Conservation (phyloP, 108 stramenopile species). For the Nannochloropsis salina region DNA sequence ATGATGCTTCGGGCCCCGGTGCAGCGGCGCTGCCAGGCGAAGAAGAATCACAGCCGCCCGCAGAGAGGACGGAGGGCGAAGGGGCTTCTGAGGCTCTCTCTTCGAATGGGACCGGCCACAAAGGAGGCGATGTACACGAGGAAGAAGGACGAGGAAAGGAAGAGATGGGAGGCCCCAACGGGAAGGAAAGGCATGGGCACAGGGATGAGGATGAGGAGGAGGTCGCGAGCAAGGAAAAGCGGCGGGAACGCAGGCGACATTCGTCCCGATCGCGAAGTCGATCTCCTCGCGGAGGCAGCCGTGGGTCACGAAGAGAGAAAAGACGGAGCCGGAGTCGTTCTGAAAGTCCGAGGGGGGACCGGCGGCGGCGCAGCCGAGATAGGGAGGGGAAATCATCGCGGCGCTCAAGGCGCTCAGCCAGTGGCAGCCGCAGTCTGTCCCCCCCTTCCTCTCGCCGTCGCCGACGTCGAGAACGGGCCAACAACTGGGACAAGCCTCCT, state of each 20-base stretch:
- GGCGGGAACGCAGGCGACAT: background rate
- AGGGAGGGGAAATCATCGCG: background rate
- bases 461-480: background rate
- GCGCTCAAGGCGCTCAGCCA: background rate
- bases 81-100: background rate
- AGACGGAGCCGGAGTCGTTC: background rate
- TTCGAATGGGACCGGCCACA: background rate
- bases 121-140: background rate
- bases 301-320: background rate
- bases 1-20: background rate
- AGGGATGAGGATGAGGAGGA: background rate
- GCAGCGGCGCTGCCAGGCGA: background rate
- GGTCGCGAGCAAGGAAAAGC: background rate
- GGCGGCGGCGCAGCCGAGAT: slow-evolving; percentile 2
- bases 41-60: background rate
- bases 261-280: background rate
- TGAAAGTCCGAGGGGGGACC: background rate
- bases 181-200: background rate
- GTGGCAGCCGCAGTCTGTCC: background rate
- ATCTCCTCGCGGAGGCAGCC: background rate
- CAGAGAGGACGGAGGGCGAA: background rate
- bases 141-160: background rate
- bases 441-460: background rate
- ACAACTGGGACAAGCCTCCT: slow-evolving; percentile 21
- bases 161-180: no score